Conservation (phyloP, 306 rosid genomes). For the Chamaecrista fasciculata region DNA sequence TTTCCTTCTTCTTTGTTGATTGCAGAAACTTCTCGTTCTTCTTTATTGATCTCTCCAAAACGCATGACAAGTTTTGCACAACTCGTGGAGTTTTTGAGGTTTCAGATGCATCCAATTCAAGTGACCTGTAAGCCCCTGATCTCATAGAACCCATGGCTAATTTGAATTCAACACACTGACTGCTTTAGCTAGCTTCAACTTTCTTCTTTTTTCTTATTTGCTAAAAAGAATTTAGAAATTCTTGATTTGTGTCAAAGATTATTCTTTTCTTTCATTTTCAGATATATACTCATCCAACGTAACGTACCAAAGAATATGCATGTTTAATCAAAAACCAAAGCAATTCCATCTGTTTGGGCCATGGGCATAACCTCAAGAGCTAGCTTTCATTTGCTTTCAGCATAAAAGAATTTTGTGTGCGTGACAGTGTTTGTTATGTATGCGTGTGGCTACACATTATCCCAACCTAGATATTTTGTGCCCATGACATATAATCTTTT, state of each 20-base stretch:
- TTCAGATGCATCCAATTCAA: slow-evolving; percentile 26
- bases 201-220: background rate
- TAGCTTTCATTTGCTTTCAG: slow-evolving; percentile 24
- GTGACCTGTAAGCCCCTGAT: slow-evolving; percentile 29
- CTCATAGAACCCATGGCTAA: slow-evolving; percentile 1
- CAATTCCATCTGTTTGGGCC: background rate
- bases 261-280: slow-evolving; percentile 52
- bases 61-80: slow-evolving; percentile 31
- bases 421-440: too few relatives aligned
- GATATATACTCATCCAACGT: slow-evolving; percentile 29
- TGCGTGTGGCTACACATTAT: background rate
- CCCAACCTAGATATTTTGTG: background rate
- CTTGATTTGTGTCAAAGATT: background rate
- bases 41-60: slow-evolving; percentile 44
- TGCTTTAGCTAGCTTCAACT: background rate
- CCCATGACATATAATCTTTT: too few relatives aligned
- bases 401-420: background rate
- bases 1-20: slow-evolving; percentile 30
- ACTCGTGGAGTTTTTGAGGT: slow-evolving; percentile 33
- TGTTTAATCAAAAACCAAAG: background rate
- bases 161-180: background rate
- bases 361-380: background rate
- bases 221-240: background rate
- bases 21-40: slow-evolving; percentile 42
- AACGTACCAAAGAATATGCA: slow-evolving; percentile 26